Evolutionary conservation across 148 eudicot species (phyloP), one percentile per base, ranked within the genome.

Genomic region (Amaranthus hypochondriacus): DNA sequence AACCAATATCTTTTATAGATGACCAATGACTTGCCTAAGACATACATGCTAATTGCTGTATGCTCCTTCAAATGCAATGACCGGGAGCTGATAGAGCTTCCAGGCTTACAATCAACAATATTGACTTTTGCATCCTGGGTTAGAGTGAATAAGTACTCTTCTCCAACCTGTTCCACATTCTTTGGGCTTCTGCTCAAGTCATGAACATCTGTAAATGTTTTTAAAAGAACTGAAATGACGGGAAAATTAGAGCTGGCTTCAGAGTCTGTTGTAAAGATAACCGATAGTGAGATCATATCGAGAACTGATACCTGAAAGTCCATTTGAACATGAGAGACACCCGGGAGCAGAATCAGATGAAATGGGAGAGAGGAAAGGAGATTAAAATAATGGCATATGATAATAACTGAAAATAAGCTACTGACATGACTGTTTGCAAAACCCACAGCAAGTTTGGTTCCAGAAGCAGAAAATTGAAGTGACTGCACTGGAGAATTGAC

Each of bases 391-490:
- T 67, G 12, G 28, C 43, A 66, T 48, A 39, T 44, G 21, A 18
- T 67, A 71, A 47, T 18, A 21, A 7, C n/a, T 47, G 14, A 44
- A 80, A 81, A 28, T 44, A 75, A 69, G 56, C 58, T 65, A 87
- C 91, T 81, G 52, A 91, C 97, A 79, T 82, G 85, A 66, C 85
- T 81, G 68, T 81, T 84, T 75, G 89, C 87, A 82, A 81, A 86
- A 18, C 90, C 97, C 68, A 87, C 85, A 68, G 89, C 83, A 78
- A 91, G 91, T 73, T 86, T 89, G 74, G 85, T 61, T 85, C 97
- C 93, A 79, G 82, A 66, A 55, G 74, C 75, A 68, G 82, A 71
- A 80, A 84, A 91, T 53, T 87, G 78, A 68, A 89, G 82, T 39
- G 89, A 84, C 70, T 77, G 77, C 74, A 89, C 86, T 57, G 86